These are phyloP conservation scores for Stagonosporopsis vannaccii DNA, from an alignment of 2,329 filamentous ascomycete genomes.

Conservation along the genomic window DNA sequence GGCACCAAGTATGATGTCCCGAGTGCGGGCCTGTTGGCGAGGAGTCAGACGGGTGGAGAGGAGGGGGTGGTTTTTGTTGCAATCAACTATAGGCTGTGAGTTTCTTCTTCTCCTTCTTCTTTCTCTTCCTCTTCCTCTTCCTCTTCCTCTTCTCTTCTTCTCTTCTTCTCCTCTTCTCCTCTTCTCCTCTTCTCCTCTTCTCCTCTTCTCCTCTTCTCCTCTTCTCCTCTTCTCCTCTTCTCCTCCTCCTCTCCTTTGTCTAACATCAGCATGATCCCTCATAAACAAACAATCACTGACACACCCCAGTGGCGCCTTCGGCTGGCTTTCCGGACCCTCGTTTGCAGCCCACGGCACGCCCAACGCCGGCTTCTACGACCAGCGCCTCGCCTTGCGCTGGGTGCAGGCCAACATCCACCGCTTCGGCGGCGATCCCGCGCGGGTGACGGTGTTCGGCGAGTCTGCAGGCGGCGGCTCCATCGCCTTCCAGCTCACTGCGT, in stretches of 20 bases:
- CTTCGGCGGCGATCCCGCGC: slow-evolving; percentile 59
- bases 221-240: too few species aligned
- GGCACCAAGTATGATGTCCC: background rate
- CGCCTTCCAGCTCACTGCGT: background rate
- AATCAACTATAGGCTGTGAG: background rate
- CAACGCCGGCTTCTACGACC: slow-evolving; percentile 55
- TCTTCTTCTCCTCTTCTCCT: too few species aligned
- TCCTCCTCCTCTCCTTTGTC: too few species aligned
- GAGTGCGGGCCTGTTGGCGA: background rate
- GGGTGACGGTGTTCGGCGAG: slow-evolving; percentile 48
- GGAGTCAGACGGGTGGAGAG: background rate
- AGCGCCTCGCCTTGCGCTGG: slow-evolving; percentile 60
- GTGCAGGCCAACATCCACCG: slow-evolving; percentile 56
- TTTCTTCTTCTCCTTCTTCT: background rate
- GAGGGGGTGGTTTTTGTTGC: background rate
- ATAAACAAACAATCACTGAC: too few species aligned
- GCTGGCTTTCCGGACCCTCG: background rate
- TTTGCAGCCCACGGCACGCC: slow-evolving; percentile 13
- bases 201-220: too few species aligned
- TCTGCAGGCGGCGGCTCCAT: slow-evolving; percentile 39
- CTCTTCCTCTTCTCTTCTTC: too few species aligned
- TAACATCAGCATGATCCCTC: too few species aligned
- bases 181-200: too few species aligned
- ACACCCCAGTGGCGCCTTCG: background rate
- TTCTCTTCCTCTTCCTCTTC: too few species aligned